Evolutionary conservation across 768 basidiomycete genomes (phyloP).

Genomic region (Panus rudis): DNA sequence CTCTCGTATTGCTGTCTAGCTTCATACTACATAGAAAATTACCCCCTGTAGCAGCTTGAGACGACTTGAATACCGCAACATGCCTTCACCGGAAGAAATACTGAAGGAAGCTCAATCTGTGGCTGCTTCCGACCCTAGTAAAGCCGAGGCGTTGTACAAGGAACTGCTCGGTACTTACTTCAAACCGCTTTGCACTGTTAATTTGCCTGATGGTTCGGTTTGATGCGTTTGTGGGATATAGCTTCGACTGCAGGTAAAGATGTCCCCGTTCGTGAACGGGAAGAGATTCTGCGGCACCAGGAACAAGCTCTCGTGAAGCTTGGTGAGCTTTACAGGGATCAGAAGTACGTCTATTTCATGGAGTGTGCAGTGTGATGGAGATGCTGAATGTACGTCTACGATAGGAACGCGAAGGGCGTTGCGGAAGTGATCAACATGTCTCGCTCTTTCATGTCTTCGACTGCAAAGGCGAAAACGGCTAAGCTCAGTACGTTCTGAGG

Average conservation of each 20-base stretch:
- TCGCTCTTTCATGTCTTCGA: constrained; percentile 80
- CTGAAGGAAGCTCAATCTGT: constrained; percentile 51
- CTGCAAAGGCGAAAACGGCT: constrained; percentile 95
- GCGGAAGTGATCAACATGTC: constrained; percentile 83
- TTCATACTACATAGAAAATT: no score
- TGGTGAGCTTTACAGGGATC: constrained; percentile 80
- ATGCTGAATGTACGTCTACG: no score
- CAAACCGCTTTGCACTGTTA: constrained; percentile 25
- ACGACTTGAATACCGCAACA: no score
- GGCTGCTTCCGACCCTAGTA: constrained; percentile 40
- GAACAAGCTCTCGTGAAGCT: constrained; percentile 81
- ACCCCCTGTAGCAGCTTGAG: no score
- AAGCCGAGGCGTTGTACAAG: constrained; percentile 71
- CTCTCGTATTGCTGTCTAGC: no score
- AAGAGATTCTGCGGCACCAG: constrained; percentile 67
- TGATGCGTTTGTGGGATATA: no score
- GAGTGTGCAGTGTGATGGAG: no score
- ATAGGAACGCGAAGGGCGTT: constrained; percentile 77
- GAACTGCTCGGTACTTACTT: constrained; percentile 45
- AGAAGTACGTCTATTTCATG: constrained; percentile 55
- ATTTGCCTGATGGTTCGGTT: neutral
- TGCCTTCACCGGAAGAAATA: constrained; percentile 33
- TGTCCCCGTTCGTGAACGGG: constrained; percentile 31
- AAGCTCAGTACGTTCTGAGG: constrained; percentile 75
- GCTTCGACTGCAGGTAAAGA: constrained; percentile 9